Evolutionary conservation across 2,329 filamentous ascomycete genomes (phyloP).

Genomic region (Purpureocillium takamizusanense): DNA sequence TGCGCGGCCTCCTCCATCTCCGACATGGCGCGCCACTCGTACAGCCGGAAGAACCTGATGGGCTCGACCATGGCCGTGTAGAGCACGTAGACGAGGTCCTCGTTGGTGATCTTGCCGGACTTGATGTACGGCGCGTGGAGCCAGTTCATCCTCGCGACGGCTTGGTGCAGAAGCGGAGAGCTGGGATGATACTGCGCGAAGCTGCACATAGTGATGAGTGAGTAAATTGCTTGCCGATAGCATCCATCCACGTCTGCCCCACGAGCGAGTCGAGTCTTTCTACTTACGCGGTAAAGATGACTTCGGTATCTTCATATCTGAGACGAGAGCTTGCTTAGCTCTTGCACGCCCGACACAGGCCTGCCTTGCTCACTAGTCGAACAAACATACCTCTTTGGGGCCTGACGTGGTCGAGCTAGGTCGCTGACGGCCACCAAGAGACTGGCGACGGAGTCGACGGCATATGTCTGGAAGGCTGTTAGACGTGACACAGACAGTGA

Average conservation of each 20-base stretch:
- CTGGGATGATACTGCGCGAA: conserved; percentile 19
- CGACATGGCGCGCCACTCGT: conserved; percentile 62
- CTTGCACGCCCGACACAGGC: too few relatives aligned
- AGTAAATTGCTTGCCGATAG: too few relatives aligned
- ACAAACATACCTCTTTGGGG: conserved; percentile 30
- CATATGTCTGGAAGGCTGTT: conserved; percentile 25
- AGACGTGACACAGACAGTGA: too few relatives aligned
- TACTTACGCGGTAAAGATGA: conserved; percentile 25
- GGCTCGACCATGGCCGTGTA: conserved; percentile 59
- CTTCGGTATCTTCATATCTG: conserved; percentile 31
- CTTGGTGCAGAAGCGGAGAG: conserved; percentile 20
- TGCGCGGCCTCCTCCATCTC: conserved; percentile 61
- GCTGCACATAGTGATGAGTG: conserved; percentile 9
- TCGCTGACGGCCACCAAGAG: conserved; percentile 26
- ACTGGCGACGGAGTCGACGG: conserved; percentile 25
- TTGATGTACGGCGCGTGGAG: conserved; percentile 27
- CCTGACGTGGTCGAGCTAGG: conserved; percentile 19
- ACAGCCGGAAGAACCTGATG: conserved; percentile 49
- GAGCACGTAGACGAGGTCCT: conserved; percentile 29
- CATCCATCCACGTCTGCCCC: too few relatives aligned
- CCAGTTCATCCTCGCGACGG: conserved; percentile 30
- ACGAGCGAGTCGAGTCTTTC: too few relatives aligned
- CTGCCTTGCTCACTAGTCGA: too few relatives aligned
- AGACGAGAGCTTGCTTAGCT: too few relatives aligned
- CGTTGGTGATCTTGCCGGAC: conserved; percentile 24